Base-by-base conservation (phyloP, 306 rosid species). In the Prunus salicina region DNA sequence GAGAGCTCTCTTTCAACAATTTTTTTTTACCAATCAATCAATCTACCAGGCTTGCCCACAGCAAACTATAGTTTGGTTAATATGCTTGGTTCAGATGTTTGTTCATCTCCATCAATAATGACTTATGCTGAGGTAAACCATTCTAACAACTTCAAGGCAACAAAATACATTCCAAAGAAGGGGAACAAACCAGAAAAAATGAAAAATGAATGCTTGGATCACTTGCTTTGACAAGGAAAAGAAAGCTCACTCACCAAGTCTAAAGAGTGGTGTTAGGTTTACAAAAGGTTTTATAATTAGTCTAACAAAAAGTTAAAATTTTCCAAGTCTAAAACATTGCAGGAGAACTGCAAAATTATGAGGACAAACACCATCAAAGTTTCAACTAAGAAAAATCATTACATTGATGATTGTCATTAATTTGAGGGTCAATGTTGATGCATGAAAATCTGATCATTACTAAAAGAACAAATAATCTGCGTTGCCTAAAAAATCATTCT, bases 401-500 rank as follows among this genome's bases (percentile, higher is more conserved):
- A 61, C 24, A 28, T 72, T 45, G 52, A 66, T 56, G 61, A 28
- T 72, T 65, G 73, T 19, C 12, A 50, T 46, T 56, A 55, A 56
- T 62, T 47, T 62, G n/a, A 32, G 62, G 61, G 58, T 58, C 20
- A 47, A 74, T 47, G 58, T 22, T 73, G 14, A 6, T 2, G 25
- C 5, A 8, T 1, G 11, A 14, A 27, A 5, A 53, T n/a, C 20
- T 13, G 18, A 53, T 43, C 16, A 2, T 46, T 53, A 28, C 71
- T 20, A 51, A 19, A 80, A 38, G 41, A 4, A 64, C 67, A 53
- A 79, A 72, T 8, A 47, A 34, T 53, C 11, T 58, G 20, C 3
- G n/a, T 19, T 45, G 32, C 24, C 15, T 64, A 45, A 19, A 80
- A 74, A 67, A 32, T 74, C 14, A 73, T 74, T 66, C 74, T 34